These are phyloP conservation scores for Cryphonectria japonica DNA, from an alignment of 2,329 filamentous ascomycete species.

Conservation along the genomic window DNA sequence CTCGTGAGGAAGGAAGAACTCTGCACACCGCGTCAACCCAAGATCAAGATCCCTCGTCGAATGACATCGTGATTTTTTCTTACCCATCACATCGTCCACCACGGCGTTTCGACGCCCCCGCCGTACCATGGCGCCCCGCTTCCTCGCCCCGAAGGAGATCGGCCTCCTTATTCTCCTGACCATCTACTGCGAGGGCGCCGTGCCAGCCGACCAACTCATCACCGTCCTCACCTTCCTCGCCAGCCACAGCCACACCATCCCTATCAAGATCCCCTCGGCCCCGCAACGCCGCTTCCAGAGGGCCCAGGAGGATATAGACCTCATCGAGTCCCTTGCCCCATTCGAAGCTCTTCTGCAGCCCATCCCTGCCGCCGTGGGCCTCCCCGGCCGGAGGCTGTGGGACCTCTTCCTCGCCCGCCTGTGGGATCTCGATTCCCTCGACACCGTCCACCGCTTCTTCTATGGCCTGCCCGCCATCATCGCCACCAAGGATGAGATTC, in stretches of 20 bases:
- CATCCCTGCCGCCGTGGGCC: slow-evolving; percentile 55
- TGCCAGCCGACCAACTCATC: slow-evolving; percentile 46
- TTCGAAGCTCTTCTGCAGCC: slow-evolving; percentile 62
- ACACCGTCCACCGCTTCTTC: slow-evolving; percentile 81
- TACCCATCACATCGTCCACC: neutral
- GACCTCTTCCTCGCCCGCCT: slow-evolving; percentile 80
- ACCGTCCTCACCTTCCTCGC: slow-evolving; percentile 47
- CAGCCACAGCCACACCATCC: slow-evolving; percentile 47
- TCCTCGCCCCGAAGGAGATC: slow-evolving; percentile 87
- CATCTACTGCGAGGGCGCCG: slow-evolving; percentile 73
- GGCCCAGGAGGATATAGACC: slow-evolving; percentile 53
- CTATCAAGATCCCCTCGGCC: slow-evolving; percentile 34
- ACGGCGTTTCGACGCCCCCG: neutral
- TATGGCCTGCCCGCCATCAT: slow-evolving; percentile 61
- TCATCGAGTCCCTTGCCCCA: slow-evolving; percentile 59
- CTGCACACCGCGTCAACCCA: too few species aligned
- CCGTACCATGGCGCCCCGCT: neutral
- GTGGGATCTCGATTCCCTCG: slow-evolving; percentile 82
- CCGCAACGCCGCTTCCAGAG: slow-evolving; percentile 48
- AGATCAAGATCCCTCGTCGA: too few species aligned
- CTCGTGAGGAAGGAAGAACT: too few species aligned
- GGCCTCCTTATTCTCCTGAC: slow-evolving; percentile 79
- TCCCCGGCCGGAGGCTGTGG: slow-evolving; percentile 83
- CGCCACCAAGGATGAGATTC: slow-evolving; percentile 62
- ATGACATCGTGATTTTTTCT: too few species aligned